Percentiles rank a stretch among this genome's conserved stretches.
phyloP scores from a whole-genome alignment of 1,139 yeast species.

The Suhomyces bokatorum region DNA sequence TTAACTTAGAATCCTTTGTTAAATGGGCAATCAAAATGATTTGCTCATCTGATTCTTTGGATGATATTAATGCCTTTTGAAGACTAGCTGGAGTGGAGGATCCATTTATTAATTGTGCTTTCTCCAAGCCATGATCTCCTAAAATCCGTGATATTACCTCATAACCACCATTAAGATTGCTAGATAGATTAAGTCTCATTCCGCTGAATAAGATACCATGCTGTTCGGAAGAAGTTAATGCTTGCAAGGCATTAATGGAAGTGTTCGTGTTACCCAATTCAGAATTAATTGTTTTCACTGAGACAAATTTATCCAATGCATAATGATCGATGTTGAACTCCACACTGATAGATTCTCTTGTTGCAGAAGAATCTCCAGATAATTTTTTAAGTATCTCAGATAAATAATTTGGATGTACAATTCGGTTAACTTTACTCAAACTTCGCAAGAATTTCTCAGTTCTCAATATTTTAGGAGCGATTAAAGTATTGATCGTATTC shows the following conservation, averaged over 20 bases:
- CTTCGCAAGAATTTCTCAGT: constrained; percentile 78
- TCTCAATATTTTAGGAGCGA: constrained; percentile 78
- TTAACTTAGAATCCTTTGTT: constrained; percentile 46
- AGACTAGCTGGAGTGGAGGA: constrained; percentile 10
- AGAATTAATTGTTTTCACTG: constrained; percentile 28
- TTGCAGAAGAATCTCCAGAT: constrained; percentile 12
- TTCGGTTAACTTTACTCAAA: constrained; percentile 34
- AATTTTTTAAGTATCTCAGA: constrained; percentile 38
- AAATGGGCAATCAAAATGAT: constrained; percentile 39
- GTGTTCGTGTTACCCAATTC: constrained; percentile 32
- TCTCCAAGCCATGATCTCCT: constrained; percentile 59
- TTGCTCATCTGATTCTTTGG: constrained; percentile 19
- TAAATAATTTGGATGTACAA: constrained; percentile 52
- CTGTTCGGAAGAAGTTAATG: constrained; percentile 25
- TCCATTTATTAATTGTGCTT: constrained; percentile 34
- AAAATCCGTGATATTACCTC: constrained; percentile 62
- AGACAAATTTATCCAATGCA: constrained; percentile 36
- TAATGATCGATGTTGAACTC: constrained; percentile 34
- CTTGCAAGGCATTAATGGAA: constrained; percentile 22
- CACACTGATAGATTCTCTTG: constrained; percentile 23
- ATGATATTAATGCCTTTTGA: constrained; percentile 9
- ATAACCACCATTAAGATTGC: constrained; percentile 68
- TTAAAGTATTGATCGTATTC: constrained; percentile 43
- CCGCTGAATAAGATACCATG: constrained; percentile 47
- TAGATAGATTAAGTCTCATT: constrained; percentile 55